Evolutionary conservation across 306 rosid genomes (phyloP).

Genomic region (Vigna hirtella): DNA sequence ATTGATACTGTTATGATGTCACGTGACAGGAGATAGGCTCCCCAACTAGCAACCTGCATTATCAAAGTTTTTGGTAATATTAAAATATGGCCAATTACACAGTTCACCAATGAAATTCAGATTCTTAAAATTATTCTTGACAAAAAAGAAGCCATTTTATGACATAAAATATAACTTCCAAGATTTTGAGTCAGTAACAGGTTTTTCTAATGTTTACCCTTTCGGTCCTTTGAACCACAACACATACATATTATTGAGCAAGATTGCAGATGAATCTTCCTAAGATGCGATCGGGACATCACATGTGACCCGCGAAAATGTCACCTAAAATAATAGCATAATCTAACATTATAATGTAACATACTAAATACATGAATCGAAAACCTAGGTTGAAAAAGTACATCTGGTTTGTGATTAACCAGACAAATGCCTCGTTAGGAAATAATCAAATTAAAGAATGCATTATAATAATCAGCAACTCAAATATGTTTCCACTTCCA

Average conservation of each 20-base stretch:
- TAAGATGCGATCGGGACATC: slow-evolving; percentile 10
- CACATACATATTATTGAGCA: neutral
- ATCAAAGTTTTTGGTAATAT: neutral
- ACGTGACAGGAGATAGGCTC: slow-evolving; percentile 72
- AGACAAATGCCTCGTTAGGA: slow-evolving; percentile 16
- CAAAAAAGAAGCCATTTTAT: neutral
- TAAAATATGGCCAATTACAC: neutral
- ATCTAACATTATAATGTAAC: neutral
- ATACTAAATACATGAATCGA: neutral
- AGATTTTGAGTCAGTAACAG: neutral
- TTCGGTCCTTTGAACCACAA: neutral
- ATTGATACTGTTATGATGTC: slow-evolving; percentile 66
- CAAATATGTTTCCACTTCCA: neutral
- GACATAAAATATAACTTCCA: neutral
- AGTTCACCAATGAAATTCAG: neutral
- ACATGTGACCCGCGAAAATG: neutral
- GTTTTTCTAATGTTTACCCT: neutral
- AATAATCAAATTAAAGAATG: neutral
- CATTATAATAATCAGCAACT: neutral
- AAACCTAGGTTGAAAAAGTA: neutral
- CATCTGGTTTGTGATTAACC: neutral
- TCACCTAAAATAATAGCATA: neutral
- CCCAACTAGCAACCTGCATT: slow-evolving; percentile 88
- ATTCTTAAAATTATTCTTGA: neutral
- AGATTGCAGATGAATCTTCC: neutral